Evolutionary conservation across 371 early-diverging fungal species (phyloP).

Genomic region (Amoeboaphelidium protococcarum): DNA sequence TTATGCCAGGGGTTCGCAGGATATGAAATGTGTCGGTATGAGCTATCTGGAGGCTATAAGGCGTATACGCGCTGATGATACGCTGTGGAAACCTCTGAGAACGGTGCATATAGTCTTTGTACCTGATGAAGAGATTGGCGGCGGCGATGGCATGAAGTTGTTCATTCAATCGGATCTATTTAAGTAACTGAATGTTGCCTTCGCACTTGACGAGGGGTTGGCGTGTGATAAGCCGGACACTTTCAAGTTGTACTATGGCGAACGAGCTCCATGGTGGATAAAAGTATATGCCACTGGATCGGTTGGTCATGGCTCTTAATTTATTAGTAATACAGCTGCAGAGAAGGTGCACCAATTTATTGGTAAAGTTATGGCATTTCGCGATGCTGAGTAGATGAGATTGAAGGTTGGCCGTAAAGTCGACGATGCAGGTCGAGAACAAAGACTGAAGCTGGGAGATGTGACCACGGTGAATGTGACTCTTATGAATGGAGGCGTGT

Average conservation of each 20-base stretch:
- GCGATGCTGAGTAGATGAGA: conserved; percentile 16
- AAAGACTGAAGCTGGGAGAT: conserved; percentile 28
- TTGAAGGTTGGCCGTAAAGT: conserved; percentile 16
- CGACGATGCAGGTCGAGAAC: conserved; percentile 11
- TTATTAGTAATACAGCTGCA: conserved; percentile 33
- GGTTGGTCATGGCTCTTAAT: conserved; percentile 53
- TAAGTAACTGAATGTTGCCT: conserved; percentile 33
- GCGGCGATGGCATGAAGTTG: conserved; percentile 35
- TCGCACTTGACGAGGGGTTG: conserved; percentile 51
- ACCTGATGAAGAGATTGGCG: conserved; percentile 57
- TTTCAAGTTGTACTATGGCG: conserved; percentile 43
- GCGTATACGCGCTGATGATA: conserved; percentile 19
- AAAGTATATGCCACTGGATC: conserved; percentile 15
- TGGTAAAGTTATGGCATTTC: conserved; percentile 12
- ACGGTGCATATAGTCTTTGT: conserved; percentile 40
- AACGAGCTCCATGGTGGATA: conserved; percentile 45
- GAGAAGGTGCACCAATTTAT: conserved; percentile 19
- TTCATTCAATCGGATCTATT: conserved; percentile 30
- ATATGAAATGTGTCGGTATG: conserved; percentile 61
- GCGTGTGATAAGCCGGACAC: conserved; percentile 25
- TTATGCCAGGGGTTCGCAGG: conserved; percentile 49
- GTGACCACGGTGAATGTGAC: conserved; percentile 48
- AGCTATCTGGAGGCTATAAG: conserved; percentile 48
- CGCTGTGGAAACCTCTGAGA: conserved; percentile 20
- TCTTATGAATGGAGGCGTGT: conserved; percentile 20